Base-by-base conservation (phyloP, 2,329 filamentous ascomycete species). In the Eurotiales sp. region DNA sequence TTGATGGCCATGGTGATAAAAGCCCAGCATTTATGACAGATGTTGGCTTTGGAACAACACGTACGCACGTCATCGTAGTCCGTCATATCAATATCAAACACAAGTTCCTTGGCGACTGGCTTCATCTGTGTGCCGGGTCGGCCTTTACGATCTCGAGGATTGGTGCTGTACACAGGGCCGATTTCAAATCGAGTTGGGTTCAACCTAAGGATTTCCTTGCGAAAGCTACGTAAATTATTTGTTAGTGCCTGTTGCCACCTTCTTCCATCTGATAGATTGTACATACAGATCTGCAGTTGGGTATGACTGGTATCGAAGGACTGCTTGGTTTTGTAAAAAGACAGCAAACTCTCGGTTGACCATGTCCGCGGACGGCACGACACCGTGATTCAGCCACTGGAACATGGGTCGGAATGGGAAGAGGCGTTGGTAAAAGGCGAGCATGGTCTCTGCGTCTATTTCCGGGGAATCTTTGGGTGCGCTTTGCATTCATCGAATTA, bases 61-160 rank as follows among this genome's bases (percentile, higher is more conserved):
- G 91, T 96, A 60, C 93, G 85, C 58, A 99, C 88, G 58, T 95
- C 90, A 67, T 99, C 93, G 72, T 99, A 99, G 73, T 97, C 93
- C 50, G 93, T 97, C 81, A 99, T 81, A 81, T 99, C 93, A 63
- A 99, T 97, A 86, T 99, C 93, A 70, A 99, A 97, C 61, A 96
- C 96, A 34, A 99, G 76, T 69, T 99, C 93, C 69, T 99, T 99
- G 51, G 88, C 81, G 27, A 96, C 70, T 0, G 93, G 92, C 57
- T 86, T 87, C 74, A 99, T 96, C 8, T 88, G 83, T 43, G 83
- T 83, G 30, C 85, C 81, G 48, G 86, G 84, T 29, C 97, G 72
- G 0, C 86, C 86, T 73, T 97, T 99, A 63, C 92, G 85, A 62
- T 99, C 93, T 61, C 90, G 86, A 0, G 93, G 93, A 67, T 97